These are phyloP conservation scores for Rheum nobile DNA, from an alignment of 148 eudicot species.

Conservation along the genomic window DNA sequence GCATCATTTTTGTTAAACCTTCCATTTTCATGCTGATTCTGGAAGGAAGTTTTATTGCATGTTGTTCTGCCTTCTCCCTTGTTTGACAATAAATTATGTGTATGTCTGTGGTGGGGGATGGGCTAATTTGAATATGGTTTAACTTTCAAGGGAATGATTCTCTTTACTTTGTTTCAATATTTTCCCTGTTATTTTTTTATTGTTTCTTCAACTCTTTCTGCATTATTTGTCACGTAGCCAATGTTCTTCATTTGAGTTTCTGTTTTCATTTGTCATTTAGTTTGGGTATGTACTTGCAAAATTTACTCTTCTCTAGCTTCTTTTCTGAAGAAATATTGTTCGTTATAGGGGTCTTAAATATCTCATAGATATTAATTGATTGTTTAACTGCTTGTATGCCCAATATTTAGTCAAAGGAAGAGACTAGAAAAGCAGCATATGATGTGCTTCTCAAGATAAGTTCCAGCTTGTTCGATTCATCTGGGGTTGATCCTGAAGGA, in stretches of 20 bases:
- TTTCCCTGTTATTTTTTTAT: neutral
- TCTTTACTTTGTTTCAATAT: neutral
- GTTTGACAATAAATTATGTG: neutral
- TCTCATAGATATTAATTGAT: neutral
- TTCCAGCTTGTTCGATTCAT: conserved; percentile 43
- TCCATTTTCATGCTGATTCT: neutral
- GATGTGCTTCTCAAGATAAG: conserved; percentile 59
- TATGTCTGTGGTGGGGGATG: neutral
- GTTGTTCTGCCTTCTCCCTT: neutral
- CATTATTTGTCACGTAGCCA: neutral
- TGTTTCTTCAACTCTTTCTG: neutral
- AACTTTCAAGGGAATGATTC: neutral
- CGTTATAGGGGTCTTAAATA: neutral
- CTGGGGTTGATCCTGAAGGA: conserved; percentile 26
- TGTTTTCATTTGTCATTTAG: neutral
- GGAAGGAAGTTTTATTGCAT: no score
- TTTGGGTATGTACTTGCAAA: neutral
- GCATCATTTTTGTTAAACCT: neutral
- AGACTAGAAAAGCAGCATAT: conserved; percentile 70
- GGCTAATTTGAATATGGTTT: neutral
- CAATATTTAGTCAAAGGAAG: conserved; percentile 53
- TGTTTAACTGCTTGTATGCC: neutral
- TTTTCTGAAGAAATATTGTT: neutral
- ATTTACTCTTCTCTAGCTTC: neutral
- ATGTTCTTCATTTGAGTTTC: neutral